Base-by-base conservation (phyloP, 2,329 filamentous ascomycete species). In the Trichophyton verrucosum region DNA sequence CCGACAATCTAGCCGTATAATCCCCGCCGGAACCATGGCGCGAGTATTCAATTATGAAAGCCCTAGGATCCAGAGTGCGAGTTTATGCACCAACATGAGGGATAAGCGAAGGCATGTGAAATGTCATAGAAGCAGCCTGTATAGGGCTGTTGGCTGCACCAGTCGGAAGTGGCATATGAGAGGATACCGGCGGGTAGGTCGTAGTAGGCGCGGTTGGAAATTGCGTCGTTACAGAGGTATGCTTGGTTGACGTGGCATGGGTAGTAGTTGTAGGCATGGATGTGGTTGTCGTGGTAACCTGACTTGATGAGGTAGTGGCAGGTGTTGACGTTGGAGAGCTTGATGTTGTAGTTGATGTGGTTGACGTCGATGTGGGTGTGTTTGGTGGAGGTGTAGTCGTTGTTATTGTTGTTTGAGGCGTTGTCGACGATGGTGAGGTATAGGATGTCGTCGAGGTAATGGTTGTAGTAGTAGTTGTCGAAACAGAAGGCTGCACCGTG, bases 401-500 rank as follows among this genome's bases (percentile, higher is more conserved):
- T 17, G 30, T 60, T 36, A 55, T 56, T 17, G 44, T 58, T 20
- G 57, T 11, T 30, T 15, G 59, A 6, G 24, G 30, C n/a, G 61
- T 36, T n/a, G 27, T 42, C 42, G 58, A 51, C 13, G 24, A 13
- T 46, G 58, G 42, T 3, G 59, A 49, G 36, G 49, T 58, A 6
- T 9, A 40, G 1, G 57, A 56, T n/a, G 61, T 57, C 9, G 44
- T 62, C 22, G 58, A 58, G 2, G 59, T 53, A 4, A 49, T 42
- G 17, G 59, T 27, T n/a, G 56, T 56, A 24, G 42, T 61, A 20
- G 59, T 56, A 2, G 63, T 49, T 6, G 40, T 36, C 17, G 61
- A 55, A n/a, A 57, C 38, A 24, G 61, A 22, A 3, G 57, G 22
- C 27, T 20, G 38, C 27, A 61, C 53, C 4, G 63, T 65, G 30